Conservation (phyloP, 306 rosid species). For the Hippophae tibetana region DNA sequence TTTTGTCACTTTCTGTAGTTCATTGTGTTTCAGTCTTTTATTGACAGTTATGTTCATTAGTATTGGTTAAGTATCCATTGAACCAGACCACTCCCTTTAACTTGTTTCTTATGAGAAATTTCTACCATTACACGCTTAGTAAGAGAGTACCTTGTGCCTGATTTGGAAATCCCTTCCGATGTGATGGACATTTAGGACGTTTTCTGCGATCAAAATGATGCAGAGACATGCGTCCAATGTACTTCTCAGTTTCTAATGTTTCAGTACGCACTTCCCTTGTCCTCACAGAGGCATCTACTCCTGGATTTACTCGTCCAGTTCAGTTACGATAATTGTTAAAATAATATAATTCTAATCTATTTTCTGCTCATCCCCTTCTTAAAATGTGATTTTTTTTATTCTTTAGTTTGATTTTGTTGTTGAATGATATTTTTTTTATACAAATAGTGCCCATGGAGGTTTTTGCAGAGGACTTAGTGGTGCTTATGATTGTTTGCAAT, state of each 20-base stretch:
- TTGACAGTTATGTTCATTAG: not conserved
- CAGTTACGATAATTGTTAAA: too few species aligned
- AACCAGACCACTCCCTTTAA: conserved; percentile 4
- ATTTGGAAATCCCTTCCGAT: not conserved
- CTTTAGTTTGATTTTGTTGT: not conserved
- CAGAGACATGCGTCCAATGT: not conserved
- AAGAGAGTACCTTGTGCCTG: not conserved
- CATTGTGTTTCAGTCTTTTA: not conserved
- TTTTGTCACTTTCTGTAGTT: too few species aligned
- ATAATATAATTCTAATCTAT: too few species aligned
- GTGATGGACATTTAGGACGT: not conserved
- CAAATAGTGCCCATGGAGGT: not conserved
- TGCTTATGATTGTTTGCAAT: not conserved
- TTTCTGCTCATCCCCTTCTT: too few species aligned
- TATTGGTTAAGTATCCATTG: not conserved
- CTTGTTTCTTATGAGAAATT: not conserved
- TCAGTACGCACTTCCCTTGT: not conserved
- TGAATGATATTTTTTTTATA: not conserved
- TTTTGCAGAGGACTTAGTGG: not conserved
- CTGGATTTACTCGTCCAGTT: not conserved
- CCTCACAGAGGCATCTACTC: not conserved
- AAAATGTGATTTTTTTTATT: too few species aligned
- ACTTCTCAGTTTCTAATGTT: not conserved
- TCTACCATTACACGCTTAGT: not conserved
- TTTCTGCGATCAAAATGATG: not conserved